phyloP scores from a whole-genome alignment of 495 filamentous ascomycete species.

The Aspergillus conjunctus region DNA sequence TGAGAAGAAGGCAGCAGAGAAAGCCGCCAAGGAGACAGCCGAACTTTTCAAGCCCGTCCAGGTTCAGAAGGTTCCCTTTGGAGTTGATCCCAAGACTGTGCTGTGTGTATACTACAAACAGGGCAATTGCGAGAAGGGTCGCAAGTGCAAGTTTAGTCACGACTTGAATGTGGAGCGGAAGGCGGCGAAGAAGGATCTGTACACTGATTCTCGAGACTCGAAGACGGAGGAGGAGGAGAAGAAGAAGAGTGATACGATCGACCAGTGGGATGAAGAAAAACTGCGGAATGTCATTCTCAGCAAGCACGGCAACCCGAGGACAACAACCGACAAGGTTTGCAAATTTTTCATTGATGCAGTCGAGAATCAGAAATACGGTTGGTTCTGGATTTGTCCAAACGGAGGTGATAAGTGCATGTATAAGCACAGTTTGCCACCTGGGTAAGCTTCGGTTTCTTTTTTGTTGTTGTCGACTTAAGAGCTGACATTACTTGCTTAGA shows the following conservation, averaged over 20 bases:
- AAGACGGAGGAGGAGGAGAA: constrained; percentile 66
- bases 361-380: constrained; percentile 97
- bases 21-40: constrained; percentile 72
- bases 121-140: constrained; percentile 94
- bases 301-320: constrained; percentile 96
- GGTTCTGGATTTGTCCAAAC: constrained; percentile 99
- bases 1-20: constrained; percentile 86
- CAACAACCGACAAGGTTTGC: constrained; percentile 98
- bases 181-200: constrained; percentile 86
- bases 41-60: constrained; percentile 95
- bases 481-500: constrained; percentile 44
- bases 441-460: constrained; percentile 55
- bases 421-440: constrained; percentile 89
- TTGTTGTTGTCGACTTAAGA: neutral
- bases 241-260: constrained; percentile 91
- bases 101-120: constrained; percentile 95
- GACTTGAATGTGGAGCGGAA: constrained; percentile 88
- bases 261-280: constrained; percentile 97
- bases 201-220: constrained; percentile 79
- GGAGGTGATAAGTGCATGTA: constrained; percentile 99
- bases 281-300: constrained; percentile 84
- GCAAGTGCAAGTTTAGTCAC: constrained; percentile 97
- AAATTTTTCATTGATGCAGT: constrained; percentile 98
- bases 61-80: constrained; percentile 94
- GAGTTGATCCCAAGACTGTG: constrained; percentile 98